Base-by-base conservation (phyloP, 345 rosid species). In the Euphorbia lathyris region DNA sequence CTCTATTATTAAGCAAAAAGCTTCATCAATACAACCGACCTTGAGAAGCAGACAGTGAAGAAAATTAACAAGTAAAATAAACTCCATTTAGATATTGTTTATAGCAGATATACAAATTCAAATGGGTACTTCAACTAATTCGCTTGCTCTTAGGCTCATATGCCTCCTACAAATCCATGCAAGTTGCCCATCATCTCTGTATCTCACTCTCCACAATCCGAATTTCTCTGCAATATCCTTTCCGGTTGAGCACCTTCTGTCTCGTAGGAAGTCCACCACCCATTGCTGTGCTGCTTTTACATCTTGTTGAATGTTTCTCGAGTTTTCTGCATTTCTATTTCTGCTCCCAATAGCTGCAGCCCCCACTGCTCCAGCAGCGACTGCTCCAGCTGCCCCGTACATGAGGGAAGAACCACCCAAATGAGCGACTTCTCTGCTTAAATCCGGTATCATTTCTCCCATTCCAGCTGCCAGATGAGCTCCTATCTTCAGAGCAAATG, bases 141-240 rank as follows among this genome's bases (percentile, higher is more conserved):
- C 97, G 77, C 82, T 71, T 58, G 87, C 89, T 79, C 95, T 87
- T 40, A 74, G 77, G 73, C 74, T 76, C 88, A 86, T 76, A 79
- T 90, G 99, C 84, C 99, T 81, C 67, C 87, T 85, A 43, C 97
- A 95, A 50, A 92, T 80, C 97, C 99, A 95, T 48, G 97, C 97
- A 51, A 92, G 83, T 40, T 93, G 91, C 11, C 97, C 97, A 71
- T 84, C 78, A 69, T 87, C 93, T 36, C 78, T 85, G 81, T 94
- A 92, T 79, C 99, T 80, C 52, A 90, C 93, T 68, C 99, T 79
- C 91, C 90, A 90, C 32, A 95, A 76, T 67, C 96, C 97, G 65
- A 95, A 95, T 81, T 95, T 92, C 79, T 95, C 97, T 3, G 97
- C 90, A 59, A 92, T 86, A 61, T 88, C 99, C 77, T 57, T 88